Evolutionary conservation across 805 yeast species (phyloP).

Genomic region (Kodamaea fukazawae): DNA sequence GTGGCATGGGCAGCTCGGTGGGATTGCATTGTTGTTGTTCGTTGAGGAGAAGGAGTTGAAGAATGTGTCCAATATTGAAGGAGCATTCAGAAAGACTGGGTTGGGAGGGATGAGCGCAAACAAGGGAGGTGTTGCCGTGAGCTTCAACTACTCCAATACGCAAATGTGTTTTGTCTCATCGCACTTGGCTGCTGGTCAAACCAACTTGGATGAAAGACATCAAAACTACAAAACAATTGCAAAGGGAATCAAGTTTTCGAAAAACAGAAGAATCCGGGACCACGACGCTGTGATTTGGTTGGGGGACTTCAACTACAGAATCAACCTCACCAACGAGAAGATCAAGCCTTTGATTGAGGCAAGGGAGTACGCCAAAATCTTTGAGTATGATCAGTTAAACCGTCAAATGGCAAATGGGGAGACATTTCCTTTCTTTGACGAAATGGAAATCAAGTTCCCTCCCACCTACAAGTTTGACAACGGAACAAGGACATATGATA

Average conservation of each 20-base stretch:
- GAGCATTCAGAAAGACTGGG: constrained; percentile 85
- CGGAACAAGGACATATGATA: constrained; percentile 75
- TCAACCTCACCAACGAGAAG: constrained; percentile 66
- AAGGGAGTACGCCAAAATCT: constrained; percentile 48
- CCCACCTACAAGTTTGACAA: constrained; percentile 95
- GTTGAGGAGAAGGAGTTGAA: constrained; percentile 51
- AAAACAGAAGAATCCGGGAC: constrained; percentile 57
- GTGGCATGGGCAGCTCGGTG: constrained; percentile 84
- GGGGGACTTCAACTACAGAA: constrained; percentile 91
- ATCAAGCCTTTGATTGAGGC: constrained; percentile 56
- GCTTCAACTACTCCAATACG: constrained; percentile 63
- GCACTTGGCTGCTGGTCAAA: constrained; percentile 92
- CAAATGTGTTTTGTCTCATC: constrained; percentile 77
- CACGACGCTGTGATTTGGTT: constrained; percentile 91
- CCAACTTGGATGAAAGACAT: constrained; percentile 77
- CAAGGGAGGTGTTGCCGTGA: constrained; percentile 76
- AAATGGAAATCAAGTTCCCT: constrained; percentile 68
- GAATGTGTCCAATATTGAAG: constrained; percentile 59
- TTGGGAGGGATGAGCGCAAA: constrained; percentile 85
- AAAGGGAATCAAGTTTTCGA: constrained; percentile 64
- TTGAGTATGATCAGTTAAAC: constrained; percentile 75
- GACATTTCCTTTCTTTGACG: constrained; percentile 77
- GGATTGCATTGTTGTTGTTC: constrained; percentile 69
- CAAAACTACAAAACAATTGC: constrained; percentile 79
- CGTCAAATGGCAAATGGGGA: constrained; percentile 70